These are phyloP conservation scores for Chaetoceros tenuissimus DNA, from an alignment of 108 stramenopile species.

Conservation along the genomic window DNA sequence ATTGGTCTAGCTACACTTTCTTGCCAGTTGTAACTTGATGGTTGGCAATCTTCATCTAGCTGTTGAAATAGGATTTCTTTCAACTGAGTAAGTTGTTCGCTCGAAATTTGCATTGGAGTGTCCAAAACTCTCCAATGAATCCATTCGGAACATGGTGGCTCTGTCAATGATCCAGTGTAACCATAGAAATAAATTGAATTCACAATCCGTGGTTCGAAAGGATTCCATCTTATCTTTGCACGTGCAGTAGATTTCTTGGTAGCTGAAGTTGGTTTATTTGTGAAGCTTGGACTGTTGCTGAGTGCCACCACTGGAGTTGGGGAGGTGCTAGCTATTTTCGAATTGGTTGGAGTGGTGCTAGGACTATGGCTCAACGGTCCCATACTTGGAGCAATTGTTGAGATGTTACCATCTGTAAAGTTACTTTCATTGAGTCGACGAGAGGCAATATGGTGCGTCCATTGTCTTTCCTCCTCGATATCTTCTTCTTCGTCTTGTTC, in stretches of 20 bases:
- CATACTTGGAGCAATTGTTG: background rate
- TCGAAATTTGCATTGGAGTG: constrained; percentile 44
- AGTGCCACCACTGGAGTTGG: constrained; percentile 6
- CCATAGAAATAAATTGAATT: constrained; percentile 60
- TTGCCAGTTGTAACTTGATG: constrained; percentile 53
- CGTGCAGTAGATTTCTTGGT: constrained; percentile 4
- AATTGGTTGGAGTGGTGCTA: background rate
- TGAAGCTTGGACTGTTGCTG: constrained; percentile 12
- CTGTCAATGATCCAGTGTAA: constrained; percentile 73
- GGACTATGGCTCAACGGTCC: background rate
- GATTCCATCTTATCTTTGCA: constrained; percentile 35
- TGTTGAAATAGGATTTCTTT: constrained; percentile 62
- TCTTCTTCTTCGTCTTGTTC: too few species aligned
- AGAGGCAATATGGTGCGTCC: too few species aligned
- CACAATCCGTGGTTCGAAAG: constrained; percentile 46
- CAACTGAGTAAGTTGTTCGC: constrained; percentile 54
- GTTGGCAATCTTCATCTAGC: constrained; percentile 45
- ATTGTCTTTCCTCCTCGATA: too few species aligned
- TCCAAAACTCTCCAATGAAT: constrained; percentile 76
- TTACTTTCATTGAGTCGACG: too few species aligned
- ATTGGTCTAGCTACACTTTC: constrained; percentile 68
- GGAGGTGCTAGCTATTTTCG: background rate
- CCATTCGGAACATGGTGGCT: constrained; percentile 74
- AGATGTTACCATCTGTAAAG: background rate
- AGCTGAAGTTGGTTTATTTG: constrained; percentile 1